These are phyloP conservation scores for Aspergillus pseudotamarii DNA, from an alignment of 2,329 filamentous ascomycete species.

Conservation along the genomic window DNA sequence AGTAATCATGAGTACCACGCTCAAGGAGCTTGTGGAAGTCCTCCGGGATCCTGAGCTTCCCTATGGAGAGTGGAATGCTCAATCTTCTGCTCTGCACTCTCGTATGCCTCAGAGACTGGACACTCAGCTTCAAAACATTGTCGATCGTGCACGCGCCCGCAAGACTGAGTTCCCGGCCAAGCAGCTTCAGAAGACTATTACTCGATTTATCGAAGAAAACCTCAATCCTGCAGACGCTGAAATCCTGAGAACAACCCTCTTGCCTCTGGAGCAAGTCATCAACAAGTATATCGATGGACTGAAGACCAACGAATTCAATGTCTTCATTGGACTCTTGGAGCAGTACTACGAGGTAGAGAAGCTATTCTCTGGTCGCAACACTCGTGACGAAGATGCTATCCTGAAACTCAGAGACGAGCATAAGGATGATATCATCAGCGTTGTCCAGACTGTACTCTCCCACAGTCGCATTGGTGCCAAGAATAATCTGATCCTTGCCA, in stretches of 20 bases:
- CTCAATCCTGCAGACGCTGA: slow-evolving; percentile 72
- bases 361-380: slow-evolving; percentile 81
- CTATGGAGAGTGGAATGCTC: slow-evolving; percentile 94
- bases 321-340: slow-evolving; percentile 78
- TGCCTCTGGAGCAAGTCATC: slow-evolving; percentile 77
- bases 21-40: slow-evolving; percentile 88
- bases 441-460: slow-evolving; percentile 87
- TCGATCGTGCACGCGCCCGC: slow-evolving; percentile 78
- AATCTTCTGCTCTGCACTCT: slow-evolving; percentile 94
- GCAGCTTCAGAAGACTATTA: slow-evolving; percentile 77
- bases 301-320: slow-evolving; percentile 84
- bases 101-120: slow-evolving; percentile 97
- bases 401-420: slow-evolving; percentile 93
- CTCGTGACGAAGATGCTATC: slow-evolving; percentile 90
- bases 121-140: slow-evolving; percentile 75
- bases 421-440: slow-evolving; percentile 84
- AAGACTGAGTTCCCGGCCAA: slow-evolving; percentile 90
- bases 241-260: slow-evolving; percentile 71
- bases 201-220: slow-evolving; percentile 87
- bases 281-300: slow-evolving; percentile 81
- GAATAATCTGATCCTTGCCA: slow-evolving; percentile 88
- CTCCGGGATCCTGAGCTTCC: slow-evolving; percentile 87
- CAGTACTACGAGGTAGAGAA: slow-evolving; percentile 82
- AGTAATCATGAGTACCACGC: slow-evolving; percentile 84
- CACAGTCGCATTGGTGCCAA: slow-evolving; percentile 91